Conservation (phyloP, 805 yeast genomes). For the Yarrowia bubula region DNA sequence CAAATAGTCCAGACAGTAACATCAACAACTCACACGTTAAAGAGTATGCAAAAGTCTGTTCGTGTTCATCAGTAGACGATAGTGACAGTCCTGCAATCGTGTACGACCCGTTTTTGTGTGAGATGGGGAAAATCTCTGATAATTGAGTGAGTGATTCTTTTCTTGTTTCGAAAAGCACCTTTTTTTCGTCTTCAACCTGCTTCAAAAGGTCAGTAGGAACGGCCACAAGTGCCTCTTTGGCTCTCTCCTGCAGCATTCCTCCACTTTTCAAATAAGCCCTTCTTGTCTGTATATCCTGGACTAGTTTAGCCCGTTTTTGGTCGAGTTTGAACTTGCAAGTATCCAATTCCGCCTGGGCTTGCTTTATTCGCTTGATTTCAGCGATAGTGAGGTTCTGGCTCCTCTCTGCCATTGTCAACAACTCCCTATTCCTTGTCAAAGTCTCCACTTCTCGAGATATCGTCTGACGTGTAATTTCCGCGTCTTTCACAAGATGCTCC, state of each 20-base stretch:
- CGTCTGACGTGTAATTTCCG: background rate
- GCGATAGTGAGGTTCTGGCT: background rate
- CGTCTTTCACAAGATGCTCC: conserved; percentile 21
- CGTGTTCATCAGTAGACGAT: conserved; percentile 6
- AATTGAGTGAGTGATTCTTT: background rate
- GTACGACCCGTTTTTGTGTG: background rate
- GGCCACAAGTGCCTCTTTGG: background rate
- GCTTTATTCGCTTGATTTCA: background rate
- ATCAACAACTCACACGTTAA: conserved; percentile 20
- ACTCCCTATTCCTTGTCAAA: background rate
- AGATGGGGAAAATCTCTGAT: background rate
- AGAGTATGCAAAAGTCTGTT: conserved; percentile 24
- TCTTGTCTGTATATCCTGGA: background rate
- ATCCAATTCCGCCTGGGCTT: background rate
- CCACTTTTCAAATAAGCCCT: conserved; percentile 14
- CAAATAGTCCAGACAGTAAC: conserved; percentile 11
- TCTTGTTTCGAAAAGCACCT: background rate
- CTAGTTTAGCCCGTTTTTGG: background rate
- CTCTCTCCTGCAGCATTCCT: background rate
- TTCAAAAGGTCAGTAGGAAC: background rate
- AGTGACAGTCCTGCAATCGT: conserved; percentile 9
- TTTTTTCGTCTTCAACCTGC: background rate
- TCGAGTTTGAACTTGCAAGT: conserved; percentile 9
- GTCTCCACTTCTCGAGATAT: conserved; percentile 1
- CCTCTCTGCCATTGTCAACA: background rate